Percentiles rank a stretch among this genome's conserved stretches.
These are phyloP conservation scores for Lumnitzera littorea DNA, from an alignment of 345 rosid species.

Conservation along the genomic window DNA sequence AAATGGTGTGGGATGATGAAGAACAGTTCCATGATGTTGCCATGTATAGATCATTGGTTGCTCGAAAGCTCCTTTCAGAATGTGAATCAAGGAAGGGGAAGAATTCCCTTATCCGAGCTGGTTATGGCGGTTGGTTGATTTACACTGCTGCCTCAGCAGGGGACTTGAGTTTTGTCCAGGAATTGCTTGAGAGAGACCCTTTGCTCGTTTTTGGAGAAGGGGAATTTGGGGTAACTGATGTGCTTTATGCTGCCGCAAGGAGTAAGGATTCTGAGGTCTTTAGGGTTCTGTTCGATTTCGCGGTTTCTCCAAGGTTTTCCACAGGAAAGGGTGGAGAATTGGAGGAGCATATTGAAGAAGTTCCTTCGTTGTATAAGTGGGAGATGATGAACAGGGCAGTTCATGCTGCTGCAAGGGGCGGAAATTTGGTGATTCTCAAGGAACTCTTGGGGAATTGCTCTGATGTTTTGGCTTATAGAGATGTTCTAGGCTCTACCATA, in stretches of 20 bases:
- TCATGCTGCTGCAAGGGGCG: conserved; percentile 96
- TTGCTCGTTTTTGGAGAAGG: conserved; percentile 92
- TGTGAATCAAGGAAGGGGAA: conserved; percentile 51
- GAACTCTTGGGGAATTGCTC: conserved; percentile 48
- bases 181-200: conserved; percentile 66
- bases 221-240: conserved; percentile 90
- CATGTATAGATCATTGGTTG: conserved; percentile 68
- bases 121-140: conserved; percentile 93
- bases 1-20: conserved; percentile 95
- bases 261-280: conserved; percentile 64
- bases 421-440: conserved; percentile 51
- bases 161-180: conserved; percentile 58
- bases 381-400: conserved; percentile 87
- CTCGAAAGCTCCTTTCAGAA: conserved; percentile 57
- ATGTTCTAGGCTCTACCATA: conserved; percentile 70
- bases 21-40: conserved; percentile 83
- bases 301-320: conserved; percentile 59
- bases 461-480: conserved; percentile 62
- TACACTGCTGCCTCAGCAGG: conserved; percentile 98
- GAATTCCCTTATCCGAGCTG: conserved; percentile 64
- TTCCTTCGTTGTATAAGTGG: conserved; percentile 54
- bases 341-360: conserved; percentile 54
- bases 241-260: conserved; percentile 83
- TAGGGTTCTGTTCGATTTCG: conserved; percentile 61
- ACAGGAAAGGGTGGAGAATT: conserved; percentile 38